Conservation (phyloP, 257 asterid species). For the Petunia secreta region DNA sequence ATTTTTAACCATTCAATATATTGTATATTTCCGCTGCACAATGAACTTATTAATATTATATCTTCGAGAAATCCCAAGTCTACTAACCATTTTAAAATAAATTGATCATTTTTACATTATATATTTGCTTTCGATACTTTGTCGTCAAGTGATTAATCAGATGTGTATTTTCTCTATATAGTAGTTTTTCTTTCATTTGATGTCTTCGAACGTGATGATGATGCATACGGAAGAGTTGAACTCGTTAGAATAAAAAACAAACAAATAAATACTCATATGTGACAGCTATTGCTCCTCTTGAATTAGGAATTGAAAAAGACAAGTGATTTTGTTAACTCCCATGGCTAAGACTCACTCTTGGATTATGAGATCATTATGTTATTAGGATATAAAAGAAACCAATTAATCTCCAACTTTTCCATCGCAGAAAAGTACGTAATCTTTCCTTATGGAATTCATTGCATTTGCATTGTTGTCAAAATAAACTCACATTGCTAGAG, state of each 20-base stretch:
- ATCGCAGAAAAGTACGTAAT: too few relatives aligned
- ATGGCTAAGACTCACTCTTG: background rate
- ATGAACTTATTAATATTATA: conserved; percentile 10
- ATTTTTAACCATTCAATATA: conserved; percentile 9
- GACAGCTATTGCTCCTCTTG: background rate
- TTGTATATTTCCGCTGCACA: conserved; percentile 10
- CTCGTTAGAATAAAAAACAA: background rate
- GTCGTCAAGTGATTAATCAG: background rate
- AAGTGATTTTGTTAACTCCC: background rate
- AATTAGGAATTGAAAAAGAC: background rate
- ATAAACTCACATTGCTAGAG: too few relatives aligned
- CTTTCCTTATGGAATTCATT: too few relatives aligned
- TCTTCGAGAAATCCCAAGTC: background rate
- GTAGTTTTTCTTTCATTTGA: background rate
- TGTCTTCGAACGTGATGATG: background rate
- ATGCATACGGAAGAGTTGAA: background rate
- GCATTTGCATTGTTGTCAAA: too few relatives aligned
- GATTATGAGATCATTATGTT: background rate
- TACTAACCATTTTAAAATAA: background rate
- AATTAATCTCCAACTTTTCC: too few relatives aligned
- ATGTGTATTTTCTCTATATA: background rate
- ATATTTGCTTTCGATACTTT: background rate
- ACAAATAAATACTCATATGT: background rate
- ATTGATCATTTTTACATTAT: background rate
- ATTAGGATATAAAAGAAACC: too few relatives aligned